A percentile compares a stretch with the other conserved stretches of the same genome.
These are phyloP conservation scores for Artemisia argyi DNA, from an alignment of 129 eudicot genomes.

Conservation along the genomic window DNA sequence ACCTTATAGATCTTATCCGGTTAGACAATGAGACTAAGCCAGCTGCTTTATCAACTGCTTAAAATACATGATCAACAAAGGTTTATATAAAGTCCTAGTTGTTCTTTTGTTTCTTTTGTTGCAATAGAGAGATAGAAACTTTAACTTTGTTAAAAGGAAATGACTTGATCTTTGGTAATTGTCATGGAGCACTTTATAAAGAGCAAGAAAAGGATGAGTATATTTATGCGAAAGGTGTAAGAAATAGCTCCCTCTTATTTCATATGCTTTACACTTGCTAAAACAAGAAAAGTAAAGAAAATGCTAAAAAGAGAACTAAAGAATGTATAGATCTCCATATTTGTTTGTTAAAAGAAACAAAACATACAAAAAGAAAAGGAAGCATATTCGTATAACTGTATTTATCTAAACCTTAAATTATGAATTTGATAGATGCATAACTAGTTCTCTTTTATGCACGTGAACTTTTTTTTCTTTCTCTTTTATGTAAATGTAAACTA, in stretches of 20 bases:
- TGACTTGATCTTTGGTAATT: conserved; percentile 48
- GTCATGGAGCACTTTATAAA: conserved; percentile 41
- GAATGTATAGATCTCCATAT: background rate
- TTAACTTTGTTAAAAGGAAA: conserved; percentile 33
- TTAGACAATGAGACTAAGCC: too few relatives aligned
- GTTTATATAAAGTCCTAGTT: background rate
- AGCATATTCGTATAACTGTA: background rate
- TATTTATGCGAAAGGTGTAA: conserved; percentile 32
- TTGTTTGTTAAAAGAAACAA: background rate
- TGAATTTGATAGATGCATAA: too few relatives aligned
- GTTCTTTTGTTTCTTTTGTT: background rate
- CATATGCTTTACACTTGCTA: conserved; percentile 47
- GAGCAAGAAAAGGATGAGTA: conserved; percentile 33
- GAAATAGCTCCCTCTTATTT: conserved; percentile 33
- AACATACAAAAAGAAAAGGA: background rate
- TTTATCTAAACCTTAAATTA: too few relatives aligned
- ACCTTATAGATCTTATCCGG: too few relatives aligned
- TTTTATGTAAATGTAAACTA: too few relatives aligned
- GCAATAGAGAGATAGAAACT: conserved; percentile 20
- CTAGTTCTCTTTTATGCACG: too few relatives aligned
- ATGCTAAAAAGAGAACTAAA: background rate
- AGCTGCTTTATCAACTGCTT: too few relatives aligned
- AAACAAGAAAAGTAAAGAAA: conserved; percentile 34
- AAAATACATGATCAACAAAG: background rate
- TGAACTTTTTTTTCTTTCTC: too few relatives aligned